These are phyloP conservation scores for Colletotrichum musae DNA, from an alignment of 2,329 filamentous ascomycete species.

Conservation along the genomic window DNA sequence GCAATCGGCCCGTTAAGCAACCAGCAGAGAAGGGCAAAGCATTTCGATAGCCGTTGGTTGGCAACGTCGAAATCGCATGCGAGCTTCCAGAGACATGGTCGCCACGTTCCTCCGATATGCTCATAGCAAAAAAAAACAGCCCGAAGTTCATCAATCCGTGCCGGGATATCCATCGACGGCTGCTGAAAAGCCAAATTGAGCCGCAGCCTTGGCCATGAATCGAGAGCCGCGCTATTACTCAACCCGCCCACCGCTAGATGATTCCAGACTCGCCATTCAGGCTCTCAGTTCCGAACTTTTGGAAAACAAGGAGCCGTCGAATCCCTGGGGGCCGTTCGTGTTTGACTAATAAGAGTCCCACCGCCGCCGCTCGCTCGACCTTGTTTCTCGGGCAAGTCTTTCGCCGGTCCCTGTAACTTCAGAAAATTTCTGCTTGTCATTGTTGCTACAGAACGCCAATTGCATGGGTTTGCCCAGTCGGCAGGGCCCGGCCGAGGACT, in stretches of 20 bases:
- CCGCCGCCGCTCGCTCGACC: background rate
- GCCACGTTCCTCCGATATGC: conserved; percentile 29
- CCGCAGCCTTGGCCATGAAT: conserved; percentile 24
- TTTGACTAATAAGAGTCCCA: conserved; percentile 33
- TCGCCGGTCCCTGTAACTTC: conserved; percentile 9
- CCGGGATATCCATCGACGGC: conserved; percentile 7
- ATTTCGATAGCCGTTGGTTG: background rate
- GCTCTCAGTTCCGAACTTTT: background rate
- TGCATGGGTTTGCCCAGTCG: background rate
- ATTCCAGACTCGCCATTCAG: conserved; percentile 1
- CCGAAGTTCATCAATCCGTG: background rate
- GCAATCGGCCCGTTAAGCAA: conserved; percentile 17
- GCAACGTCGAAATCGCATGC: background rate
- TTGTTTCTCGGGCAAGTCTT: conserved; percentile 12
- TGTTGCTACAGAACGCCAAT: background rate
- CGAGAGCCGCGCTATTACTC: conserved; percentile 24
- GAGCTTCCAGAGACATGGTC: conserved; percentile 6
- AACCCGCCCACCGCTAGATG: conserved; percentile 3
- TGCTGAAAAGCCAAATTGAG: conserved; percentile 18
- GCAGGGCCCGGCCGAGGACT: conserved; percentile 21
- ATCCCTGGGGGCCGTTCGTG: conserved; percentile 4
- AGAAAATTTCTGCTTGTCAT: background rate
- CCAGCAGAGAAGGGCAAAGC: background rate
- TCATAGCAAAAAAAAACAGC: background rate
- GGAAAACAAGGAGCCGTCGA: conserved; percentile 5